phyloP scores from a whole-genome alignment of 495 filamentous ascomycete genomes.

The Xylona heveae region DNA sequence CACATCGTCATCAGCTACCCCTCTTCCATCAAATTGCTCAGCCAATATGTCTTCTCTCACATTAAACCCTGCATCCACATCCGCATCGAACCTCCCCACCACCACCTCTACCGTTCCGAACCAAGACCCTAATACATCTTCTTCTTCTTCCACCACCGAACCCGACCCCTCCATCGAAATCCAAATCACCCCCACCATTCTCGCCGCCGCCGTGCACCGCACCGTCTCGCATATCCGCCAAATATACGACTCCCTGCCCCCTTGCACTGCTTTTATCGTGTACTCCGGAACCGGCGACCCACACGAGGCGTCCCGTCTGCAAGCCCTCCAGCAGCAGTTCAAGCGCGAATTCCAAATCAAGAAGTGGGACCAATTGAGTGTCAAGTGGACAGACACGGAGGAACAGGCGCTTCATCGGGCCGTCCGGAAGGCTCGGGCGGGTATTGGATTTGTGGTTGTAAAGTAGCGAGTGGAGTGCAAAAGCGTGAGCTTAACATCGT shows the following conservation, averaged over 20 bases:
- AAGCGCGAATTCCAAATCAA: constrained; percentile 54
- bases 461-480: constrained; percentile 39
- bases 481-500: no score
- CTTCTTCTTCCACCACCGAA: constrained; percentile 9
- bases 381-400: constrained; percentile 82
- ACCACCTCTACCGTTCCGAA: constrained; percentile 9
- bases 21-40: no score
- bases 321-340: constrained; percentile 49
- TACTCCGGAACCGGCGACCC: constrained; percentile 82
- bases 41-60: no score
- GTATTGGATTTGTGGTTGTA: constrained; percentile 64
- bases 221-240: constrained; percentile 36
- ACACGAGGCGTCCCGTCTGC: constrained; percentile 49
- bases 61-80: neutral
- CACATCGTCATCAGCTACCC: no score
- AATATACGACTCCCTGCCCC: constrained; percentile 56
- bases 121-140: constrained; percentile 1
- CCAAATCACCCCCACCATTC: constrained; percentile 7
- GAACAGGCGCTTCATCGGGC: constrained; percentile 58
- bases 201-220: constrained; percentile 23
- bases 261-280: constrained; percentile 70
- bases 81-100: constrained; percentile 19
- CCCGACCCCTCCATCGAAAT: constrained; percentile 9
- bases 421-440: constrained; percentile 43
- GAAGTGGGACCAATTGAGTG: constrained; percentile 72